A percentile compares a stretch with the other conserved stretches of the same genome.
phyloP scores from a whole-genome alignment of 345 rosid species.

The Syzygium jambos region DNA sequence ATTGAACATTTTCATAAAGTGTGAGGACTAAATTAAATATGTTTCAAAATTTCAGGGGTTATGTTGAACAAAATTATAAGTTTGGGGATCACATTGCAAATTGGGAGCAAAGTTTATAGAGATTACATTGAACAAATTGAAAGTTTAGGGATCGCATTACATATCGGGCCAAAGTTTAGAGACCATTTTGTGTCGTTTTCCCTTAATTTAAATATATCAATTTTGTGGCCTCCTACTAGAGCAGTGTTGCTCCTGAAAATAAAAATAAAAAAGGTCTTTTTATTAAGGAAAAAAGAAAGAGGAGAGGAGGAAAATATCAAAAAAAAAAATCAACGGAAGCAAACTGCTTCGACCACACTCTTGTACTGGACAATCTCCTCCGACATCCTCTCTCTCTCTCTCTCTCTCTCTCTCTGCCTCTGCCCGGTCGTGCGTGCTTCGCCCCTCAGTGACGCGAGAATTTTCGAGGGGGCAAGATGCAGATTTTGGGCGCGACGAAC shows the following conservation, averaged over 20 bases:
- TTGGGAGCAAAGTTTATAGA: too few species aligned
- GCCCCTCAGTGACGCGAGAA: not conserved
- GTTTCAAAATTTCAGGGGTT: too few species aligned
- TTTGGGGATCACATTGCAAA: too few species aligned
- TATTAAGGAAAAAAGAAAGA: not conserved
- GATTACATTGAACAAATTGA: too few species aligned
- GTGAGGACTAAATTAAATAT: too few species aligned
- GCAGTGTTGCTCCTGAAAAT: too few species aligned
- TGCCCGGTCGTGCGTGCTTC: not conserved
- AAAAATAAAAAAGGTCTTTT: not conserved
- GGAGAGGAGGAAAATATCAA: not conserved
- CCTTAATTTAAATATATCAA: not conserved
- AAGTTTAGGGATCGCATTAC: too few species aligned
- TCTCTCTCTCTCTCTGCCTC: not conserved
- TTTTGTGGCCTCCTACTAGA: not conserved
- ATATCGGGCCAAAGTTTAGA: too few species aligned
- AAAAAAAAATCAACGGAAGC: not conserved
- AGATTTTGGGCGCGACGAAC: slow-evolving; percentile 20
- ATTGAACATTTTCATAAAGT: too few species aligned
- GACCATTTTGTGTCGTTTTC: too few species aligned
- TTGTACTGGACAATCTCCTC: not conserved
- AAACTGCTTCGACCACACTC: not conserved
- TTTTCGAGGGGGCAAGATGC: slow-evolving; percentile 9
- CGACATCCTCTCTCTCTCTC: not conserved
- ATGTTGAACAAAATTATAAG: too few species aligned